Evolutionary conservation across 345 rosid genomes (phyloP), one percentile per base, ranked within the genome.

Genomic region (Moricandia moricandioides): DNA sequence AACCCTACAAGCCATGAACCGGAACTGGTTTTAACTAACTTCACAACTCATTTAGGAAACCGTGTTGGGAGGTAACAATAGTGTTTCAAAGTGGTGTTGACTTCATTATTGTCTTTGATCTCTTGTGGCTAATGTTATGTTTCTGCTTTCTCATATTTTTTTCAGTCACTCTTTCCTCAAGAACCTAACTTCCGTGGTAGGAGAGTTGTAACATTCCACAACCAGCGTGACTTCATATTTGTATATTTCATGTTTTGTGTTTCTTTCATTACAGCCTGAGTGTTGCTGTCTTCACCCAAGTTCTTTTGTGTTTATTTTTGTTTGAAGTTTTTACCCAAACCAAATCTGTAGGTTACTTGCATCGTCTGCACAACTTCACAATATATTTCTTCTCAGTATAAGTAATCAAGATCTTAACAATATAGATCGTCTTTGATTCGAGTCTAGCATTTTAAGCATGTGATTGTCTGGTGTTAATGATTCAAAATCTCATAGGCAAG

Each of bases 171-270:
- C 35, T 92, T 96, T 67, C 97, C 95, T 1, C 99, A 86, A 75
- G 86, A 84, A 62, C 96, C 96, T 26, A 80, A 92, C 70, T 91
- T 92, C 71, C 91, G 84, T 12, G 98, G 97, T 68, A 86, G 98
- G 8, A 83, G 97, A 77, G 97, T 96, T 81, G 95, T 86, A 13
- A 96, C 99, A 10, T 92, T 96, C 47, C 98, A 96, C 80, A 96
- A 96, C 83, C 98, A 96, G 82, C 86, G 98, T 1, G 99, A 96
- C 80, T 92, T 89, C 60, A 86, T 96, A 71, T 91, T 96, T 78
- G 4, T 43, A 4, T 67, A 2, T 18, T 18, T 58, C 24, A 17
- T 58, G 65, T 56, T 51, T 26, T 43, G 14, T 40, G 40, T 77
- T 43, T 47, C 27, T 31, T 21, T 21, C 1, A 64, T 78, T 35